Evolutionary conservation across 352 stramenopile genomes (phyloP).

Genomic region (Phytophthora rubi): DNA sequence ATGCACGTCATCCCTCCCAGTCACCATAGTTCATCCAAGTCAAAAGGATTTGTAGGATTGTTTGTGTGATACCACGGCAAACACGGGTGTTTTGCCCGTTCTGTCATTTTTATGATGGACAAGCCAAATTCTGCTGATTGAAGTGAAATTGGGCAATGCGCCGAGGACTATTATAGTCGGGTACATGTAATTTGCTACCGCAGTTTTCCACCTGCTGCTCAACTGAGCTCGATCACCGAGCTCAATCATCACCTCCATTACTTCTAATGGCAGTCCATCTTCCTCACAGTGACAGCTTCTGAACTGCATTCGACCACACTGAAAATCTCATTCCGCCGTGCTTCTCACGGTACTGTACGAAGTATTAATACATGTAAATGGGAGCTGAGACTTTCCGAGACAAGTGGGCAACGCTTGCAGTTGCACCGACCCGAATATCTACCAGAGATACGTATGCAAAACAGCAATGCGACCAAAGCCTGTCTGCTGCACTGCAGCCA

Average conservation of each 20-base stretch:
- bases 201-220: not conserved
- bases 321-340: not conserved
- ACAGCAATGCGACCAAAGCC: not conserved
- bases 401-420: not conserved
- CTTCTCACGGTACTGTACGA: not conserved
- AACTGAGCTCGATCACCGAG: no score
- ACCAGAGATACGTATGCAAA: not conserved
- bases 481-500: not conserved
- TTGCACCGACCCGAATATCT: conserved; percentile 3
- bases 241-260: no score
- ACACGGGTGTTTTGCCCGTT: no score
- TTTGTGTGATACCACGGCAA: no score
- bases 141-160: not conserved
- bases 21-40: no score
- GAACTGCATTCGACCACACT: not conserved
- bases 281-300: not conserved
- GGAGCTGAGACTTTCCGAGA: not conserved
- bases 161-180: not conserved
- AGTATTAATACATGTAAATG: not conserved
- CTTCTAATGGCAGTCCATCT: not conserved
- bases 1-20: no score
- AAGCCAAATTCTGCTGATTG: not conserved
- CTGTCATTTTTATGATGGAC: not conserved
- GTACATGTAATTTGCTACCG: not conserved
- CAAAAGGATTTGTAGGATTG: no score